phyloP scores from a whole-genome alignment of 108 stramenopile species.

The Pseudonitzschia delicatissima region DNA sequence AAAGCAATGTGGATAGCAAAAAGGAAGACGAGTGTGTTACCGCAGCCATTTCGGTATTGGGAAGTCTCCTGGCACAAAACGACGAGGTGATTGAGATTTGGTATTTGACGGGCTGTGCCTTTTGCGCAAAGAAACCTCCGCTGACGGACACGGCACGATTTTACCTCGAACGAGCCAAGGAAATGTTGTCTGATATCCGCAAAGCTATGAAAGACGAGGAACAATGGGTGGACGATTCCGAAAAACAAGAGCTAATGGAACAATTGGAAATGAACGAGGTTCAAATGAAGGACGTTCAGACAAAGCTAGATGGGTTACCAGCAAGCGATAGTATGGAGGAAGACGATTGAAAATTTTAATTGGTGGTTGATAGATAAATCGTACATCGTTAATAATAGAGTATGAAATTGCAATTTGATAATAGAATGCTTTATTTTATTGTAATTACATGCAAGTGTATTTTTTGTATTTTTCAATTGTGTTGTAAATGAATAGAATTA shows the following conservation, averaged over 20 bases:
- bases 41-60: constrained; percentile 75
- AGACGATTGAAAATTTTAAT: too few species aligned
- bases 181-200: constrained; percentile 69
- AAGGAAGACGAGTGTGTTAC: constrained; percentile 48
- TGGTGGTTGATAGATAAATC: too few species aligned
- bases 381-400: too few species aligned
- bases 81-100: constrained; percentile 89
- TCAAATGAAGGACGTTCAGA: constrained; percentile 41
- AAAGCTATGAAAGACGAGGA: constrained; percentile 50
- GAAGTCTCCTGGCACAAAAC: constrained; percentile 83
- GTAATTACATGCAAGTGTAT: too few species aligned
- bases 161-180: constrained; percentile 64
- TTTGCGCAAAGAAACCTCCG: constrained; percentile 43
- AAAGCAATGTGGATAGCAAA: constrained; percentile 6
- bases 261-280: constrained; percentile 55
- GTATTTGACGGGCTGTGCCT: constrained; percentile 83
- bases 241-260: constrained; percentile 48
- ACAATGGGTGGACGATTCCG: constrained; percentile 42
- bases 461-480: not conserved
- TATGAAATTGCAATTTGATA: too few species aligned
- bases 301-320: constrained; percentile 28
- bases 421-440: not conserved
- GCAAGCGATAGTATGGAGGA: constrained; percentile 6
- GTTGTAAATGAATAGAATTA: too few species aligned
- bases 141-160: constrained; percentile 52